phyloP scores from a whole-genome alignment of 441 rosid genomes.

The Pelargonium citronellum region DNA sequence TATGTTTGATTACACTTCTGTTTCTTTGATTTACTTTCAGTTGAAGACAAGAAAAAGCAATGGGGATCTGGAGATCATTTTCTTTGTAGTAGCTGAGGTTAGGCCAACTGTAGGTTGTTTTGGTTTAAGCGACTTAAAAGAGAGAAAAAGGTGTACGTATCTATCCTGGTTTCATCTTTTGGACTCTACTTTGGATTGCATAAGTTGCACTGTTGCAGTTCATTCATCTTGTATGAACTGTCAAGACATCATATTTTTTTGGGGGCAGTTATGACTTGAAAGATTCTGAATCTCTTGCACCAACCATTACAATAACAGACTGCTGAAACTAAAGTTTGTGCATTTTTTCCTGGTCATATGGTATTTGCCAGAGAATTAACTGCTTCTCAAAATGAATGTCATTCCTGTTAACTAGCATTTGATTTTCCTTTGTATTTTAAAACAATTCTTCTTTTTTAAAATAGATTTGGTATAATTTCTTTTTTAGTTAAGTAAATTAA shows the following conservation, averaged over 20 bases:
- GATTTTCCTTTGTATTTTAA: no score
- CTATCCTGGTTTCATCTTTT: not conserved
- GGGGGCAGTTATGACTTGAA: no score
- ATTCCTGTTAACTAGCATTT: no score
- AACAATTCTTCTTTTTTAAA: no score
- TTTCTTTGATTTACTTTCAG: not conserved
- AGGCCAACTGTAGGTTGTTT: not conserved
- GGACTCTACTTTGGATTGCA: not conserved
- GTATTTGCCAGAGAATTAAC: no score
- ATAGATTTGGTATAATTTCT: no score
- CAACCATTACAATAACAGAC: no score
- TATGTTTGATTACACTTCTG: not conserved
- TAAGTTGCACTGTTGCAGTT: not conserved
- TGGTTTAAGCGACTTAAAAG: not conserved
- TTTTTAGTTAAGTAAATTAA: no score
- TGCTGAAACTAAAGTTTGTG: no score
- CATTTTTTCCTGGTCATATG: no score
- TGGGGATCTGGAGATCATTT: not conserved
- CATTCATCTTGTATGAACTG: not conserved
- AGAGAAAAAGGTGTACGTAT: not conserved
- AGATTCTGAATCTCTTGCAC: no score
- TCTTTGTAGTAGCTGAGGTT: conserved; percentile 1
- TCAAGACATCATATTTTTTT: not conserved
- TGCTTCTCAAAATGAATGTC: no score
- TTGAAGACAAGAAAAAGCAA: not conserved